phyloP scores from a whole-genome alignment of 805 yeast genomes.

The Myxozyma monticola region DNA sequence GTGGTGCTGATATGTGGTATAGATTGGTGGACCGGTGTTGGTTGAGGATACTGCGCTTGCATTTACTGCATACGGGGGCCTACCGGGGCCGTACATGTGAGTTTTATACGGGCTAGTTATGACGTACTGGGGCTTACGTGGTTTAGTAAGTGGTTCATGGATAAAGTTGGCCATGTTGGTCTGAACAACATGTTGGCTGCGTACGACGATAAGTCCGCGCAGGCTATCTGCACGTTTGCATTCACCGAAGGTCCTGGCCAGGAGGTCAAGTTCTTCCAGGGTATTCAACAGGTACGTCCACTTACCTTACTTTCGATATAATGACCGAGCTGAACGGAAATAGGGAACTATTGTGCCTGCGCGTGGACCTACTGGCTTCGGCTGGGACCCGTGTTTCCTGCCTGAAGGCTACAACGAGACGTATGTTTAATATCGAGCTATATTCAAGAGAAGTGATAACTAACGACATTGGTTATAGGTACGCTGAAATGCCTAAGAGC shows the following conservation, averaged over 20 bases:
- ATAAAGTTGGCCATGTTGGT: conserved; percentile 69
- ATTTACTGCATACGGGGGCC: conserved; percentile 72
- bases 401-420: conserved; percentile 75
- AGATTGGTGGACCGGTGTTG: conserved; percentile 73
- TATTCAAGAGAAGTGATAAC: too few relatives aligned
- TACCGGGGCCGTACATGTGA: conserved; percentile 88
- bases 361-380: conserved; percentile 80
- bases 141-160: conserved; percentile 84
- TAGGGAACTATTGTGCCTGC: conserved; percentile 75
- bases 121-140: background rate
- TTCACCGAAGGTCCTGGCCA: conserved; percentile 79
- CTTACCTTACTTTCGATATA: background rate
- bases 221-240: conserved; percentile 90
- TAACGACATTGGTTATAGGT: conserved; percentile 35
- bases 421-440: conserved; percentile 21
- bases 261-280: conserved; percentile 78
- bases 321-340: conserved; percentile 42
- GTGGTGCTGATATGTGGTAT: background rate
- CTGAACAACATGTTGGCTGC: conserved; percentile 74
- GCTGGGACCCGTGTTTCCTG: conserved; percentile 91
- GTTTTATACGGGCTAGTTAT: conserved; percentile 4
- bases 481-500: conserved; percentile 83
- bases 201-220: conserved; percentile 80
- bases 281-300: conserved; percentile 41
- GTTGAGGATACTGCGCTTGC: conserved; percentile 95